Evolutionary conservation across 2,329 filamentous ascomycete genomes (phyloP).

Genomic region (Diaporthe amygdali): DNA sequence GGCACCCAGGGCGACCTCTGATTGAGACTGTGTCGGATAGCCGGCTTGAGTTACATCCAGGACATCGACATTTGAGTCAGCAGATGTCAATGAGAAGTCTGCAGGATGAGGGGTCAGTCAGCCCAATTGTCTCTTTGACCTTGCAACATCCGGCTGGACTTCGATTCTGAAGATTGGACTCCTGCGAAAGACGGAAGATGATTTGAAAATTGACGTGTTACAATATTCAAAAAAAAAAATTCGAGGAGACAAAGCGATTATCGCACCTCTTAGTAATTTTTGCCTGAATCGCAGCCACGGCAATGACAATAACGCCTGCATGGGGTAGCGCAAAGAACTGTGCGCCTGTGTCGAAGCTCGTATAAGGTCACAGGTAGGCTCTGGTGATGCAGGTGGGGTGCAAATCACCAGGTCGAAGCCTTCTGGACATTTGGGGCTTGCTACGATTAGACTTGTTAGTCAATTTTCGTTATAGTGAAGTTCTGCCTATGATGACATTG

Average conservation of each 20-base stretch:
- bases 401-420: not conserved
- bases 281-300: not conserved
- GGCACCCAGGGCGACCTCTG: not conserved
- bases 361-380: too few relatives aligned
- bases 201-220: too few relatives aligned
- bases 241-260: too few relatives aligned
- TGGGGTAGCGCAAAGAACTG: too few relatives aligned
- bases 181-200: too few relatives aligned
- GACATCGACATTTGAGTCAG: not conserved
- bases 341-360: not conserved
- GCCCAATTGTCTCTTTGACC: too few relatives aligned
- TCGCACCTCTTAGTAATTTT: not conserved
- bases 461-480: too few relatives aligned
- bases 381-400: not conserved
- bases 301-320: not conserved
- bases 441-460: not conserved
- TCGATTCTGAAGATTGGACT: too few relatives aligned
- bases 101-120: not conserved
- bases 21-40: accelerated
- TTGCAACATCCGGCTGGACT: too few relatives aligned
- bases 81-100: not conserved
- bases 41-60: not conserved
- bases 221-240: too few relatives aligned
- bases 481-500: too few relatives aligned
- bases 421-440: not conserved